These are phyloP conservation scores for Kandelia obovata DNA, from an alignment of 345 rosid species.

Conservation along the genomic window DNA sequence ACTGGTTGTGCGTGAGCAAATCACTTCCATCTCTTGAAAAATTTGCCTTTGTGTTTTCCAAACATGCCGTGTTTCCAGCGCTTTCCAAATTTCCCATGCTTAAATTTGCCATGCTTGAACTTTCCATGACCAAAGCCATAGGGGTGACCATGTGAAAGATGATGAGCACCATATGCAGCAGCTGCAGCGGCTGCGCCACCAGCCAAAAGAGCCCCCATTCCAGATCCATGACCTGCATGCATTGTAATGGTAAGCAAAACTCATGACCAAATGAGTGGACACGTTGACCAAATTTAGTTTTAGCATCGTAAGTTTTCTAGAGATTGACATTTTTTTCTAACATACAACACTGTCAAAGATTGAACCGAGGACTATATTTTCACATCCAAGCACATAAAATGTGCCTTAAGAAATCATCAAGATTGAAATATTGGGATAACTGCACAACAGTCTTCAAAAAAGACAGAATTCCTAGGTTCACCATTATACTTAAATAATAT, in stretches of 20 bases:
- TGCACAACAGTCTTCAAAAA: no score
- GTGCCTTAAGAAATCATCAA: no score
- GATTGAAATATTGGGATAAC: no score
- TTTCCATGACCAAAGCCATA: constrained; percentile 50
- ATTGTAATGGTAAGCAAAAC: constrained; percentile 7
- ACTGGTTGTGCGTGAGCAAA: neutral
- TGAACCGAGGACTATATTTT: no score
- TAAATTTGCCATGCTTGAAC: constrained; percentile 68
- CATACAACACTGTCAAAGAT: no score
- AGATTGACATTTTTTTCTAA: neutral
- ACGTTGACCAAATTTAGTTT: neutral
- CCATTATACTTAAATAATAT: no score
- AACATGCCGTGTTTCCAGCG: constrained; percentile 64
- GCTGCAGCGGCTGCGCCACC: constrained; percentile 78
- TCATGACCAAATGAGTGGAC: neutral
- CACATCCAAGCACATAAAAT: no score
- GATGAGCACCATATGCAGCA: constrained; percentile 68
- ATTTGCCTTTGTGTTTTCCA: constrained; percentile 62
- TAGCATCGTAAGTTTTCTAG: neutral
- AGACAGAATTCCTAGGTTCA: no score
- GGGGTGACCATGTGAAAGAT: constrained; percentile 49
- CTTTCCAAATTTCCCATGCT: constrained; percentile 66
- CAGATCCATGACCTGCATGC: constrained; percentile 44
- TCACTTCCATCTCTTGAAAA: constrained; percentile 30
- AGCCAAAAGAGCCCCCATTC: constrained; percentile 58